phyloP scores from a whole-genome alignment of 345 rosid genomes.

The Diplotaxis tenuifolia region DNA sequence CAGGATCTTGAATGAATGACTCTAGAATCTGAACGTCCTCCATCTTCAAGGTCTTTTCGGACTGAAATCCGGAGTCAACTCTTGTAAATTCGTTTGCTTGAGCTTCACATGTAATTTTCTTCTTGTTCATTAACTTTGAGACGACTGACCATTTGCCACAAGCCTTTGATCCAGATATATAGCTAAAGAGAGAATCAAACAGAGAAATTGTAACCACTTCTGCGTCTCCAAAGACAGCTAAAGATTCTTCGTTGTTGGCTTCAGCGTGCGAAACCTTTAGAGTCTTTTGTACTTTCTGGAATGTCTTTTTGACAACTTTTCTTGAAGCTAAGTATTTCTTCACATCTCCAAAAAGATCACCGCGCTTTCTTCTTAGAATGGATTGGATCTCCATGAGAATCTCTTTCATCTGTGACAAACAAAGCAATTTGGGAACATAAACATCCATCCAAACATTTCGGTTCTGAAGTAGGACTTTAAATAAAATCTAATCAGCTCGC shows the following conservation, averaged over 20 bases:
- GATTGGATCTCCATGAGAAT: too few species aligned
- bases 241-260: background rate
- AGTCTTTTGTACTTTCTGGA: slow-evolving; percentile 25
- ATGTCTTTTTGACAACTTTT: slow-evolving; percentile 19
- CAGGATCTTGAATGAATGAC: slow-evolving; percentile 40
- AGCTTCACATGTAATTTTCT: slow-evolving; percentile 13
- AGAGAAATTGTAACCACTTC: slow-evolving; percentile 13
- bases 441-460: too few species aligned
- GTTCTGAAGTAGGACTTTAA: too few species aligned
- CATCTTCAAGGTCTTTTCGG: slow-evolving; percentile 11
- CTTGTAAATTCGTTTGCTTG: slow-evolving; percentile 16
- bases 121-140: slow-evolving; percentile 24
- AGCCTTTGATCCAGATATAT: slow-evolving; percentile 25
- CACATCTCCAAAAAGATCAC: too few species aligned
- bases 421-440: too few species aligned
- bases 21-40: slow-evolving; percentile 36
- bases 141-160: slow-evolving; percentile 18
- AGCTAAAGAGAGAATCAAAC: slow-evolving; percentile 38
- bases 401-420: too few species aligned
- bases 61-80: slow-evolving; percentile 29
- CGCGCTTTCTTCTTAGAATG: too few species aligned
- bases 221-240: slow-evolving; percentile 27
- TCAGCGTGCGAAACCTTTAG: slow-evolving; percentile 5
- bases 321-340: slow-evolving; percentile 29
- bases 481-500: too few species aligned